Evolutionary conservation across 441 rosid genomes (phyloP), one percentile per base, ranked within the genome.

Genomic region (Jatropha podagrica): DNA sequence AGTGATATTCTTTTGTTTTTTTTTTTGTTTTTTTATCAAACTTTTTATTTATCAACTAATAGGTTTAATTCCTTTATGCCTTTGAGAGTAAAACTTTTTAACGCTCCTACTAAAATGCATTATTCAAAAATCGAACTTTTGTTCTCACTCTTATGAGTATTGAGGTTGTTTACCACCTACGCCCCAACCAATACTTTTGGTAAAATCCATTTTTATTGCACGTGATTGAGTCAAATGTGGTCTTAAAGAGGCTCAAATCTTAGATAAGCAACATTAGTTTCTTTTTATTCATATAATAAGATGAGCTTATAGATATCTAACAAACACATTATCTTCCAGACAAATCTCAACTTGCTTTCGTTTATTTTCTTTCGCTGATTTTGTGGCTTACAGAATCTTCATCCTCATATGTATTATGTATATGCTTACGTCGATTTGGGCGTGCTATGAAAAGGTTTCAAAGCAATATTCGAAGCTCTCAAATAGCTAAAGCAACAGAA

Each of bases 381-480:
- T 70, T 58, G 41, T 71, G 77, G 80, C 63, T 32, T 59, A 32
- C 32, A 42, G 32, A 70, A 78, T 74, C 65, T 56, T 42, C 51
- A 59, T 3, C 32, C 32, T 32, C 32, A 32, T 32, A 32, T 32
- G 32, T 32, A 32, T 32, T 32, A 32, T 4, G 0, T 38, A 41
- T 20, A 60, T 56, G 48, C 68, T 23, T 9, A 56, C 71, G 63
- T 79, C 74, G 49, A 82, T 46, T 77, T 72, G 68, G 68, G 77
- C 82, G 70, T 75, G 78, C 83, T 18, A 65, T 74, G 41, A 42
- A 41, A 37, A 79, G 74, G 73, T 40, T 37, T 67, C 23, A 60
- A 15, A 76, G 64, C 59, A 55, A 52, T 63, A 81, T 77, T 68
- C 75, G 41, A 55, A 74, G 56, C 41, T 15, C 17, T n/a, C 48